Base-by-base conservation (phyloP, 176 grass and related monocot species). In the Bolboschoenus planiculmis region DNA sequence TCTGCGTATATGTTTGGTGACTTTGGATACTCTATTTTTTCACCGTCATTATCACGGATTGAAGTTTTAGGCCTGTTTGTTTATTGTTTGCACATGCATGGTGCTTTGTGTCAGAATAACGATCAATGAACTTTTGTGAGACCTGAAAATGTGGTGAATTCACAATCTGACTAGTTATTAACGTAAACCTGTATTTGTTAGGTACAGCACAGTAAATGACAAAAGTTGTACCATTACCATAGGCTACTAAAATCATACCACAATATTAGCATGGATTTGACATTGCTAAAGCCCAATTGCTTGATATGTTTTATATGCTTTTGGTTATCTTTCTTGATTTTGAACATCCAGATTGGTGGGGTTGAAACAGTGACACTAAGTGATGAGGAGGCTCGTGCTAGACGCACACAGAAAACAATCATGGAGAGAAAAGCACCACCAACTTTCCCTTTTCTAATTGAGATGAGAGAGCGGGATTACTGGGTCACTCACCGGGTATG, bases 381-480 rank as follows among this genome's bases (percentile, higher is more conserved):
- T 59, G 95, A 95, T 58, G 95, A 98, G 26, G 95, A 98, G 57
- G 95, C 95, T 62, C 90, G 95, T 65, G 95, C 95, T 44, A 91
- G 95, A 83, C 84, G 86, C 27, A 95, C 89, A 81, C 89, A 98
- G 80, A 98, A 98, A 85, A 98, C 89, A 76, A 90, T 98, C 78
- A 84, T 98, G 47, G 95, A 98, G 86, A 92, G 90, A 47, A 95
- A 95, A 68, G 85, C 89, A 57, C 92, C 92, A 61, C 92, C 92
- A 77, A 98, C 96, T 78, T 98, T 98, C 48, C 96, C 92, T 60
- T 98, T 98, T 47, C 87, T 98, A 67, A 95, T 98, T 74, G 96
- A 98, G 80, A 98, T 98, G 96, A 95, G 92, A 86, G 89, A 98
- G 79, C 50, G 92, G 72, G 85, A 98, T 78, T 91, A 93, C 77